Base-by-base conservation (phyloP, 768 basidiomycete species). In the Neoboletus magnificus region DNA sequence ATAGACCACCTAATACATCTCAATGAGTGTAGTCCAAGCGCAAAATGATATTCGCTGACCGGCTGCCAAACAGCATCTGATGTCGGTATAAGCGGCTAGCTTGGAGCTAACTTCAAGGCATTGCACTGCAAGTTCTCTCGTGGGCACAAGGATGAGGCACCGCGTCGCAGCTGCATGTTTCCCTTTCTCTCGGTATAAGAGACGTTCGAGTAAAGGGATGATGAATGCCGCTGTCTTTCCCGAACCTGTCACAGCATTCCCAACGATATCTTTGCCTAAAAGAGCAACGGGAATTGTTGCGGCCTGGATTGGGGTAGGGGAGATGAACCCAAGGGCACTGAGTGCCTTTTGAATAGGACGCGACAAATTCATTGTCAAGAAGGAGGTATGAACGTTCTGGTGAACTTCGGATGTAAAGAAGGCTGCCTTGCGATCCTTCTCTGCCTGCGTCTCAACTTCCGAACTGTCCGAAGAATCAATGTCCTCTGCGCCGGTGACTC, bases 151-250 rank as follows among this genome's bases (percentile, higher is more conserved):
- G 30, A 98, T 80, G 37, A 99, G 82, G 68, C 97, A 98, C 50
- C 97, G 79, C 0, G 88, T 93, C 30, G 88, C 89, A 20, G 91
- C 89, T 16, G 90, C 86, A 60, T 86, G 89, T 68, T 86, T 91
- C 18, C 91, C 89, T 61, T 90, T 87, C 60, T 98, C 94, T 52
- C 97, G 82, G 67, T 95, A 98, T 51, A 95, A 73, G 30, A 99
- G 77, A 54, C 97, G 87, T 71, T 99, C 97, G 48, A 95, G 72
- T 74, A 95, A 89, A 39, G 97, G 97, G 56, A 98, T 86, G 66
- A 89, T 87, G 74, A 98, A 99, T 2, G 97, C 97, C 11, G 93
- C 96, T 1, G 97, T 99, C 77, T 99, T 99, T 56, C 97, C 97
- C 5, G 94, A 97, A 57, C 97, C 97, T 18, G 97, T 99, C 18